A percentile compares a stretch with the other conserved stretches of the same genome.
These are phyloP conservation scores for Pseudoscleropodium purum DNA, from an alignment of 225 moss, liverwort and hornwort species.

Conservation along the genomic window DNA sequence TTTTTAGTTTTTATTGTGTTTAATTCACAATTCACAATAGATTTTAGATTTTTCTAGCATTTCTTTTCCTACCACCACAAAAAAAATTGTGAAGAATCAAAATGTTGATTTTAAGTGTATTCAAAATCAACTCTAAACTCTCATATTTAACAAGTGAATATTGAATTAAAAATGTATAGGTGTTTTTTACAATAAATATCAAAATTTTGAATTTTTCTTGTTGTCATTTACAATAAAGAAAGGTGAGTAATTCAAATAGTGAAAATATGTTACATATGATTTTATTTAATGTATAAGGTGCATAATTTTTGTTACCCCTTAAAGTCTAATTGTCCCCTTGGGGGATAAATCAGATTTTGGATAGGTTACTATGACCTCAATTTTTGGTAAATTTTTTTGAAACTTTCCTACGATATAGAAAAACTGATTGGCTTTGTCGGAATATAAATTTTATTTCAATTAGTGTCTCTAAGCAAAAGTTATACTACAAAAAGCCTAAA, in stretches of 20 bases:
- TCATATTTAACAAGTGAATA: neutral
- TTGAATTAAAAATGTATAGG: neutral
- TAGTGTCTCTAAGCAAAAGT: no score
- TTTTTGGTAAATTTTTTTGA: no score
- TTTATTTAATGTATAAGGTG: neutral
- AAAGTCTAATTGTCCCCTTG: no score
- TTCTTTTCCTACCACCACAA: no score
- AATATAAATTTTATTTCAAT: no score
- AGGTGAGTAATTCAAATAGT: neutral
- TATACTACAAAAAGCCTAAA: no score
- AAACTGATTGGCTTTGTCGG: no score
- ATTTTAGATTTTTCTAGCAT: neutral
- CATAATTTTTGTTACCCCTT: neutral
- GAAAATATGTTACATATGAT: neutral
- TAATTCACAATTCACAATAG: fast-evolving
- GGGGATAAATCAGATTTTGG: no score
- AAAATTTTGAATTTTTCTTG: no score
- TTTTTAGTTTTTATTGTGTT: neutral
- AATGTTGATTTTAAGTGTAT: neutral
- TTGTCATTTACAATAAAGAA: neutral
- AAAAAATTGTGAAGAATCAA: neutral
- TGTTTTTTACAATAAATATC: neutral
- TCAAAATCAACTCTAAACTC: neutral
- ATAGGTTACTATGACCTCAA: no score
- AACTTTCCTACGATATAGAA: no score